Percentiles rank a stretch among this genome's conserved stretches.
Conservation (phyloP, 192 early-diverging fungal genomes). For the Jimgerdemannia flammicorona region DNA sequence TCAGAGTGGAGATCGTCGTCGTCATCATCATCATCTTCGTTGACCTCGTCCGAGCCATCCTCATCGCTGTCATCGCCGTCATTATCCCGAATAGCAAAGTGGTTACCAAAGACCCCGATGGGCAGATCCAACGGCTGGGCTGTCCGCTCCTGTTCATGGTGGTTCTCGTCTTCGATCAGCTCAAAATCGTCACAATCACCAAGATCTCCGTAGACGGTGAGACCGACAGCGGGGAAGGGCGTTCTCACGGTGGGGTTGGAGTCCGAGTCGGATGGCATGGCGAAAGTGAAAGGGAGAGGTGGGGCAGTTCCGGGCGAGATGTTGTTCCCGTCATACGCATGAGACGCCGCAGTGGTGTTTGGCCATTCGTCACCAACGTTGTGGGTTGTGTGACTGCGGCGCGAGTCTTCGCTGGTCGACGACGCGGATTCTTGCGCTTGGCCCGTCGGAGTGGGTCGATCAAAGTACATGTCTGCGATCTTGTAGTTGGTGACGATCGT, state of each 20-base stretch:
- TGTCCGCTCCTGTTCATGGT: no score
- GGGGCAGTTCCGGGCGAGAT: neutral
- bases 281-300: neutral
- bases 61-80: neutral
- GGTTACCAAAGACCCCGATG: no score
- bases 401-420: neutral
- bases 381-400: neutral
- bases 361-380: neutral
- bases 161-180: no score
- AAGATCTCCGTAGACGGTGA: neutral
- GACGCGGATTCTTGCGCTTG: neutral
- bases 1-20: neutral
- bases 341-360: neutral
- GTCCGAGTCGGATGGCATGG: neutral
- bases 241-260: neutral
- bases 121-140: no score
- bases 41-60: neutral
- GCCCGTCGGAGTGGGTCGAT: neutral
- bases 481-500: neutral
- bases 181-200: neutral
- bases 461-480: neutral
- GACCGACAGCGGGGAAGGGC: neutral
- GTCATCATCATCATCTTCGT: neutral
- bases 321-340: neutral
- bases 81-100: neutral